These are phyloP conservation scores for Dioszegia aurantiaca DNA, from an alignment of 768 basidiomycete genomes.

Conservation along the genomic window DNA sequence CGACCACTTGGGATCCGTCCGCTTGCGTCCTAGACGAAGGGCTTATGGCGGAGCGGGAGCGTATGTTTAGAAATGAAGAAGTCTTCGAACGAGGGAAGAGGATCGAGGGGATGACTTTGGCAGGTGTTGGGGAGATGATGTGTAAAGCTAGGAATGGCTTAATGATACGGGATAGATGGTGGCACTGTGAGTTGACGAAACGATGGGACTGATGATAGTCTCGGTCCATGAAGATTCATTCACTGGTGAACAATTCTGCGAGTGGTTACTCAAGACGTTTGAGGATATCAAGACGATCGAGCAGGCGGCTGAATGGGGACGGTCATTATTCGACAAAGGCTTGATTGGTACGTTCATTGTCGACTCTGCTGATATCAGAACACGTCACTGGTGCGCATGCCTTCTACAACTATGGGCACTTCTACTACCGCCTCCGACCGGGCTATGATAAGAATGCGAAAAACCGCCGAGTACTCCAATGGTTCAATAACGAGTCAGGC, in stretches of 20 bases:
- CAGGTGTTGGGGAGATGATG: slow-evolving; percentile 56
- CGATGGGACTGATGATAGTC: slow-evolving; percentile 16
- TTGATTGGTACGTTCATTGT: slow-evolving; percentile 57
- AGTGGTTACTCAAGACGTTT: slow-evolving; percentile 89
- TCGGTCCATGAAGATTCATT: slow-evolving; percentile 65
- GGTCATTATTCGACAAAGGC: slow-evolving; percentile 72
- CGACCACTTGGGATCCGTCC: slow-evolving; percentile 79
- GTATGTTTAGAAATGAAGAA: slow-evolving; percentile 59
- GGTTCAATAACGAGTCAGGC: slow-evolving; percentile 25
- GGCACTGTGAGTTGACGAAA: slow-evolving; percentile 61
- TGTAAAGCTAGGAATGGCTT: slow-evolving; percentile 65
- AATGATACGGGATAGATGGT: slow-evolving; percentile 76
- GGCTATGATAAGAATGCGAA: slow-evolving; percentile 57
- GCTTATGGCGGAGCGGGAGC: slow-evolving; percentile 74
- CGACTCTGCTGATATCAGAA: slow-evolving; percentile 51
- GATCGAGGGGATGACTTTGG: slow-evolving; percentile 64
- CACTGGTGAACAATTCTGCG: slow-evolving; percentile 82
- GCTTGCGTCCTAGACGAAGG: slow-evolving; percentile 73
- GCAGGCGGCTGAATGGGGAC: slow-evolving; percentile 76
- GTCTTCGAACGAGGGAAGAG: slow-evolving; percentile 27
- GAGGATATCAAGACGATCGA: slow-evolving; percentile 78
- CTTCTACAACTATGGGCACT: slow-evolving; percentile 80
- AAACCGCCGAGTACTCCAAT: slow-evolving; percentile 28
- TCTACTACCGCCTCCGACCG: slow-evolving; percentile 78
- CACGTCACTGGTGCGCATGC: slow-evolving; percentile 75